Base-by-base conservation (phyloP, 2,329 filamentous ascomycete species). In the Colletotrichum phormii region DNA sequence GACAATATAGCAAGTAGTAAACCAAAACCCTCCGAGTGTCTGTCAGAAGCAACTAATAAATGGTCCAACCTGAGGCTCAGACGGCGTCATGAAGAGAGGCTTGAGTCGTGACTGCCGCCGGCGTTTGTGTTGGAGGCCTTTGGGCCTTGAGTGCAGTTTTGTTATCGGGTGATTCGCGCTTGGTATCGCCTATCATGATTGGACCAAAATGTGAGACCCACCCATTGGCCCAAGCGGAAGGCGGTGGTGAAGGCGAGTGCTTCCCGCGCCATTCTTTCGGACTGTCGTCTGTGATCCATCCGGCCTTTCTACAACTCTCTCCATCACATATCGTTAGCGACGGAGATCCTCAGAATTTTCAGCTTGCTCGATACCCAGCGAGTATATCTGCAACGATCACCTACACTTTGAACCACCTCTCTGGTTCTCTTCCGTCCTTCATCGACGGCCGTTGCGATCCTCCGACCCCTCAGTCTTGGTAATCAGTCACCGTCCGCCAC, bases 401-500 rank as follows among this genome's bases (percentile, higher is more conserved):
- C 15, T 18, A 49, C 18, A 8, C 11, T 6, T 55, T 2, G 46
- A 35, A 11, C 22, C 22, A 22, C 46, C 11, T 29, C 18, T 8
- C 26, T 7, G 31, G n/a, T 26, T n/a, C 53, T 26, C n/a, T 15
- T 35, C 37, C n/a, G 61, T 33, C 59, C 15, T 33, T 53, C 29
- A 18, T 65, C 60, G 59, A 64, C 46, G 55, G 59, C 59, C 11
- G n/a, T 69, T 24, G n/a, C 13, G 11, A 46, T 37, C 46, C 62
- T n/a, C 29, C 26, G 60, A 73, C 54, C 66, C 60, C 29, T 64
- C 46, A 65, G 29, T 54, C 66, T 65, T 64, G 46, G 55, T 64
- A 65, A 65, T 65, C 71, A 64, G 59, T 64, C 49, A 49, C 55
- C 71, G 71, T 67, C 61, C 60, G 55, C 73, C 77, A 81, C 62